These are phyloP conservation scores for Daldinia sp. DNA, from an alignment of 2,329 filamentous ascomycete genomes.

Conservation along the genomic window DNA sequence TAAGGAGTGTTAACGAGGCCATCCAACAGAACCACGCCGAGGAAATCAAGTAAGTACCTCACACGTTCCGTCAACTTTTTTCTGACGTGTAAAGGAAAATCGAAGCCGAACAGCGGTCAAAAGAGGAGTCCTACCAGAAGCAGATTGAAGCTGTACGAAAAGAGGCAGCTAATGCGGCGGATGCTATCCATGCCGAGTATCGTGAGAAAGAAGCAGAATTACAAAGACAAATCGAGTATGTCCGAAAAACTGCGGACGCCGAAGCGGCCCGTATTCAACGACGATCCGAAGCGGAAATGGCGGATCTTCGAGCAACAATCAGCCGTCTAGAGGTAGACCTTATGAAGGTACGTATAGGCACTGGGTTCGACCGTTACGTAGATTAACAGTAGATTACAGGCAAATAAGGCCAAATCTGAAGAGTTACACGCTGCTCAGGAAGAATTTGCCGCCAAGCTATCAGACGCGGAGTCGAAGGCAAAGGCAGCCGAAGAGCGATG, in stretches of 20 bases:
- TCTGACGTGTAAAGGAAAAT: slow-evolving; percentile 53
- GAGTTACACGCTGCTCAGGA: slow-evolving; percentile 70
- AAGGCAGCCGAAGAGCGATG: slow-evolving; percentile 61
- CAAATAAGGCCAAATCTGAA: slow-evolving; percentile 69
- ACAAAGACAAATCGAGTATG: slow-evolving; percentile 59
- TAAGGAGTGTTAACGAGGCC: slow-evolving; percentile 76
- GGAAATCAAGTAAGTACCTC: slow-evolving; percentile 65
- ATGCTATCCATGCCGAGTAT: slow-evolving; percentile 50
- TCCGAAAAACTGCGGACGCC: slow-evolving; percentile 56
- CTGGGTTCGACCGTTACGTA: slow-evolving; percentile 13
- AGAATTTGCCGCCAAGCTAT: slow-evolving; percentile 57
- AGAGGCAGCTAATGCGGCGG: slow-evolving; percentile 46
- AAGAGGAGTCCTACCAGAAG: slow-evolving; percentile 56
- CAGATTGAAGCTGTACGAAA: slow-evolving; percentile 45
- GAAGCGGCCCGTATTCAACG: slow-evolving; percentile 50
- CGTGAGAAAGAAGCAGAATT: slow-evolving; percentile 53
- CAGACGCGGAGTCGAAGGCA: slow-evolving; percentile 48
- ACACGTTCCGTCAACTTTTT: background rate
- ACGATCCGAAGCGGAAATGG: slow-evolving; percentile 51
- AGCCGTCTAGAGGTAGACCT: slow-evolving; percentile 72
- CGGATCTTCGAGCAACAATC: slow-evolving; percentile 55
- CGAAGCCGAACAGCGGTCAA: slow-evolving; percentile 60
- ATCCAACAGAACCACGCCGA: slow-evolving; percentile 77
- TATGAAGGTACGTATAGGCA: slow-evolving; percentile 62
- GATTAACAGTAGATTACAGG: slow-evolving; percentile 55